Percentiles rank a stretch among this genome's conserved stretches.
Evolutionary conservation across 2,329 filamentous ascomycete genomes (phyloP).

Genomic region (Aspergillus niger): DNA sequence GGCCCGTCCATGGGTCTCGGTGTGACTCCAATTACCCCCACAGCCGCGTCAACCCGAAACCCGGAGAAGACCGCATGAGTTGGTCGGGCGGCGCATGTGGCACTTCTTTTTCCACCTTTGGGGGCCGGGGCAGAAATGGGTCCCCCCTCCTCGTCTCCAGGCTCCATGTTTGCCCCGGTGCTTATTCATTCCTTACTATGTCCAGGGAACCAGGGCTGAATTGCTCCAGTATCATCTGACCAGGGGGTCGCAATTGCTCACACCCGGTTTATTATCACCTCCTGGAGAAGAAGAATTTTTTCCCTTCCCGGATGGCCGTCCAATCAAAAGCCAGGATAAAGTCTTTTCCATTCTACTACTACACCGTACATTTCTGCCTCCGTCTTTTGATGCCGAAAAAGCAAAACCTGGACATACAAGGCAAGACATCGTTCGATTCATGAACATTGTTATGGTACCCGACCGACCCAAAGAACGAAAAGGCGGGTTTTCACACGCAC

Average conservation of each 20-base stretch:
- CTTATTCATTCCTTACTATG: neutral
- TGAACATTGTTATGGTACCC: neutral
- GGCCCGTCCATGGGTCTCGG: neutral
- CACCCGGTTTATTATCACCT: neutral
- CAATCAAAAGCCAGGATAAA: neutral
- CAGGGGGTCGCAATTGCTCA: neutral
- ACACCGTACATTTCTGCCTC: neutral
- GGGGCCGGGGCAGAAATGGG: neutral
- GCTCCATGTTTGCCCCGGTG: neutral
- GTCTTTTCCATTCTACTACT: neutral
- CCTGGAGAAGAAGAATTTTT: neutral
- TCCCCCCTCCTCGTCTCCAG: neutral
- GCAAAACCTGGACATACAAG: neutral
- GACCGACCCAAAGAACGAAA: neutral
- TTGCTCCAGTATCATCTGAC: neutral
- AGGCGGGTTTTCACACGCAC: neutral
- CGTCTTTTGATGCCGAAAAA: neutral
- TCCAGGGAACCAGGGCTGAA: neutral
- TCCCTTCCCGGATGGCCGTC: neutral
- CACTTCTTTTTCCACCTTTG: neutral
- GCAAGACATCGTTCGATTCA: neutral
- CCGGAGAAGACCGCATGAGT: neutral
- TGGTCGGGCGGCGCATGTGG: neutral
- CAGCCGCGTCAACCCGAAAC: constrained; percentile 4
- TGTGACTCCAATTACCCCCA: neutral